phyloP scores from a whole-genome alignment of 1,284 basidiomycete genomes.

The Afroboletus lepidellus region DNA sequence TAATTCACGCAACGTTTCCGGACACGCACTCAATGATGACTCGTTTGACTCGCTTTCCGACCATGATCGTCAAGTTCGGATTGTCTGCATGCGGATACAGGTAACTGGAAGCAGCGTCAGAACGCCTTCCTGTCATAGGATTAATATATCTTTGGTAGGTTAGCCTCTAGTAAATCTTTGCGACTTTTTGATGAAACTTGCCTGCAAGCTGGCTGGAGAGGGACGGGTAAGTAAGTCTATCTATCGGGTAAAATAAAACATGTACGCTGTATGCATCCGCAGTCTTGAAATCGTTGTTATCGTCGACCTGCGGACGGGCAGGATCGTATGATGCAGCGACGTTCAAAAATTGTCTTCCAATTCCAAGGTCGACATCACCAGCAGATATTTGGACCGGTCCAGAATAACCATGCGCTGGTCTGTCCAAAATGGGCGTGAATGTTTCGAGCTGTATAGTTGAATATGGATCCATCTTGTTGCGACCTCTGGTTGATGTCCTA shows the following conservation, averaged over 20 bases:
- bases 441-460: conserved; percentile 4
- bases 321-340: conserved; percentile 4
- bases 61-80: conserved; percentile 42
- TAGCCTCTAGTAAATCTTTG: too few relatives aligned
- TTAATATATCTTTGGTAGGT: background rate
- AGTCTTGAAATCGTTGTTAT: too few relatives aligned
- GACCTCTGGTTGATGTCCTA: background rate
- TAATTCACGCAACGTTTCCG: too few relatives aligned
- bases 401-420: conserved; percentile 7
- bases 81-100: conserved; percentile 17
- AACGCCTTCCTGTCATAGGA: background rate
- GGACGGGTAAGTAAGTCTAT: too few relatives aligned
- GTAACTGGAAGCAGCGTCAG: background rate
- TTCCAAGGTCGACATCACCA: background rate
- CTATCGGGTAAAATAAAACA: too few relatives aligned
- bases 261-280: too few relatives aligned
- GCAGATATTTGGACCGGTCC: conserved; percentile 5
- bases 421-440: conserved; percentile 2
- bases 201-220: too few relatives aligned
- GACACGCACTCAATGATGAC: too few relatives aligned
- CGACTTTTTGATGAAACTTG: too few relatives aligned
- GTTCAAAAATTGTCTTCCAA: conserved; percentile 7
- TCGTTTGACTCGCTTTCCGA: conserved; percentile 42
- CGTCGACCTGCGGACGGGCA: conserved; percentile 35
- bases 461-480: background rate